Conservation (phyloP, 1,139 yeast genomes). For the Pichiaceae sp. region DNA sequence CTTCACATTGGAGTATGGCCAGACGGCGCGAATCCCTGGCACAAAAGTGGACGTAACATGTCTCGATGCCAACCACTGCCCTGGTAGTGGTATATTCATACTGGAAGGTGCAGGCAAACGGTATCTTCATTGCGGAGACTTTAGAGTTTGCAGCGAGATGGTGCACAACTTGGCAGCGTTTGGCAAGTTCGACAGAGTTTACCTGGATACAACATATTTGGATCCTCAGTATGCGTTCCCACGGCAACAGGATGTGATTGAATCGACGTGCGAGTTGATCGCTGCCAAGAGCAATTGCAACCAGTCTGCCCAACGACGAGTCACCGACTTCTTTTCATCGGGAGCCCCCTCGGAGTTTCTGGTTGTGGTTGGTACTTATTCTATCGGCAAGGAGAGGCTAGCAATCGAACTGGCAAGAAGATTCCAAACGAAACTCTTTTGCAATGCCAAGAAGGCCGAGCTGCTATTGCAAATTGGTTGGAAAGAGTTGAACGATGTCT, state of each 20-base stretch:
- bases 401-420: constrained; percentile 60
- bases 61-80: constrained; percentile 90
- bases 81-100: constrained; percentile 81
- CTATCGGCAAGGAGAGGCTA: constrained; percentile 83
- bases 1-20: constrained; percentile 19
- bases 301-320: constrained; percentile 25
- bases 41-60: constrained; percentile 53
- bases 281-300: constrained; percentile 17
- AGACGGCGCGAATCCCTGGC: constrained; percentile 25
- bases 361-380: constrained; percentile 79
- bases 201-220: constrained; percentile 84
- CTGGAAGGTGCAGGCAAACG: constrained; percentile 36
- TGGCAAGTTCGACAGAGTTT: constrained; percentile 46
- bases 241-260: constrained; percentile 60
- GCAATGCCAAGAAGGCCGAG: constrained; percentile 37
- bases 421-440: constrained; percentile 47
- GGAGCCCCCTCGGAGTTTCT: constrained; percentile 27
- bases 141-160: constrained; percentile 55
- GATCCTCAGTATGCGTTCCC: constrained; percentile 72
- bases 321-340: constrained; percentile 28
- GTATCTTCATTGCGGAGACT: constrained; percentile 84
- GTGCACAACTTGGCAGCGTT: constrained; percentile 29
- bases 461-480: constrained; percentile 35
- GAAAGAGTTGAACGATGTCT: constrained; percentile 22
- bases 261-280: constrained; percentile 48